Conservation (phyloP, 2,329 filamentous ascomycete genomes). For the Colletotrichum gigasporum region DNA sequence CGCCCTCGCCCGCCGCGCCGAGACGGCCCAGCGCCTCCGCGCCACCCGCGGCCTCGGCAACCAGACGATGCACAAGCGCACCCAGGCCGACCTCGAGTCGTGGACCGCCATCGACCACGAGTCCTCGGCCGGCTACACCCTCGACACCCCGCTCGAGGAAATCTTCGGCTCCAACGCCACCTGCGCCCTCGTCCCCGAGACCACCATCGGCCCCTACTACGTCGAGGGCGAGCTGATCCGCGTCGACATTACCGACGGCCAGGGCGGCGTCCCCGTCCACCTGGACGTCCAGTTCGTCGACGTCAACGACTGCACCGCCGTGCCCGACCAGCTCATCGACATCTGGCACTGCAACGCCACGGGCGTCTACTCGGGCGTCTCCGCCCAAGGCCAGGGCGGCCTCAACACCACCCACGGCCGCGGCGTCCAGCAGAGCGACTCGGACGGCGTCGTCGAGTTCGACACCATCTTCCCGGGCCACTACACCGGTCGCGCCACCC, state of each 20-base stretch:
- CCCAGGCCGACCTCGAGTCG: conserved; percentile 41
- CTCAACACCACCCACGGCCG: conserved; percentile 29
- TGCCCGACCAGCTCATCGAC: conserved; percentile 34
- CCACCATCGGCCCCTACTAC: conserved; percentile 38
- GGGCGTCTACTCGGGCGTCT: conserved; percentile 51
- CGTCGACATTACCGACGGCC: conserved; percentile 52
- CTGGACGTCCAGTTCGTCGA: conserved; percentile 37
- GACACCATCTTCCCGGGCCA: conserved; percentile 55
- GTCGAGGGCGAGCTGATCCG: conserved; percentile 56
- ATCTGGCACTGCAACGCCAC: conserved; percentile 42
- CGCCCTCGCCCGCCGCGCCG: conserved; percentile 50
- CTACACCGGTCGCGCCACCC: conserved; percentile 55
- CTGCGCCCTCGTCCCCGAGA: conserved; percentile 27
- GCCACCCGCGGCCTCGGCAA: conserved; percentile 45
- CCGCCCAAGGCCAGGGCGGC: conserved; percentile 33
- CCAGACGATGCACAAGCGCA: conserved; percentile 44
- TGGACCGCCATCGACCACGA: conserved; percentile 47
- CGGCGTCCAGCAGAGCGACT: conserved; percentile 35
- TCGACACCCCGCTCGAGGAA: conserved; percentile 43
- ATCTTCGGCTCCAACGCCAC: conserved; percentile 32
- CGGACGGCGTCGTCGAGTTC: conserved; percentile 44
- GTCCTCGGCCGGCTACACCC: conserved; percentile 38
- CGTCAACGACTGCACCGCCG: conserved; percentile 33
- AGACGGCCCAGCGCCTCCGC: conserved; percentile 48
- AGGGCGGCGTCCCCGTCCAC: conserved; percentile 53